Evolutionary conservation across 139 green algal genomes (phyloP), one percentile per base, ranked within the genome.

Genomic region (Spirogloea muscicola): DNA sequence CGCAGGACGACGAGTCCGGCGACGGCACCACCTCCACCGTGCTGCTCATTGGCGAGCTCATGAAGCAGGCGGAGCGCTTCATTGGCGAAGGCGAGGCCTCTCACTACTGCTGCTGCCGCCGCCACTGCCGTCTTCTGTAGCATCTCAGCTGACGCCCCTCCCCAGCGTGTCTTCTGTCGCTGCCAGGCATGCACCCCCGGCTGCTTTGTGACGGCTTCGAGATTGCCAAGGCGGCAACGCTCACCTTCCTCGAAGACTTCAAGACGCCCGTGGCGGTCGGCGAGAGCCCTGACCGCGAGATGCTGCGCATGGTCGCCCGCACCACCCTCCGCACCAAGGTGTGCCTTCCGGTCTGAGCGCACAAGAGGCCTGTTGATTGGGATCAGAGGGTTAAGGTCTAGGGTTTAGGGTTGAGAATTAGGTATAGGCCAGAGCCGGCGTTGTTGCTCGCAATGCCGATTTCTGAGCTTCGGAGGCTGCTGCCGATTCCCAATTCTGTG

Each of bases 21-120:
- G 95, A 99, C 80, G 95, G 95, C 63, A 99, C 95, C 16, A 96
- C 91, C 0, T 93, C 90, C 21, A 97, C 87, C 6, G 95, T 99
- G 64, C 84, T 99, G 7, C 82, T 99, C 7, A 97, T 99, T 49
- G 95, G 95, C 0, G 95, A 99, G 84, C 81, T 99, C 6, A 94
- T 99, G 92, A 96, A 96, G 83, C 91, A 97, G 80, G 87, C 91
- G 2, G 95, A 98, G 83, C 86, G 94, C 0, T 96, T 94, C 70
- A 84, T 99, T 16, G 65, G 79, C 2, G 95, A 99, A 63, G 95
- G 74, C 79, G 51, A 13, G 67, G n/a, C n/a, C n/a, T n/a, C n/a
- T n/a, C n/a, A n/a, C n/a, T n/a, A n/a, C n/a, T n/a, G n/a, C n/a
- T n/a, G n/a, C n/a, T n/a, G n/a, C n/a, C n/a, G n/a, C n/a, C n/a